phyloP scores from a whole-genome alignment of 2,329 filamentous ascomycete species.

The Stemphylium vesicarium region DNA sequence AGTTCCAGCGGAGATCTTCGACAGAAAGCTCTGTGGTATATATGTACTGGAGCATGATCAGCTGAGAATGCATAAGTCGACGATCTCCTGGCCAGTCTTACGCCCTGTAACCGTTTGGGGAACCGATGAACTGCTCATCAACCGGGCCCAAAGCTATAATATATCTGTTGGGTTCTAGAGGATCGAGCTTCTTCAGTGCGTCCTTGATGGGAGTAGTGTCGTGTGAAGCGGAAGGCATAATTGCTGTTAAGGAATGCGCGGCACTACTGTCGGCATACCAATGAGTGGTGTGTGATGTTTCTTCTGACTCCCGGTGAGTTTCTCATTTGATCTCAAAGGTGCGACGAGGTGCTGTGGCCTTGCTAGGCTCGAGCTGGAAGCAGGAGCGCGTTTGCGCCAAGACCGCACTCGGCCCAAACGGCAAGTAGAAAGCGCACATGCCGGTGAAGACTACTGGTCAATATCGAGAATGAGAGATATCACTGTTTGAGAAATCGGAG shows the following conservation, averaged over 20 bases:
- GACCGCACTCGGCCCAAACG: conserved; percentile 2
- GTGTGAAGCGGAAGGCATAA: conserved; percentile 8
- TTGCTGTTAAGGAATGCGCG: neutral
- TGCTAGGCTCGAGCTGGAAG: conserved; percentile 1
- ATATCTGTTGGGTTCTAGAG: conserved; percentile 29
- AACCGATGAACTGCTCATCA: conserved; percentile 32
- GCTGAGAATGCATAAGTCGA: neutral
- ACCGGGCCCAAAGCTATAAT: conserved; percentile 34
- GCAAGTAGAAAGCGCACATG: neutral
- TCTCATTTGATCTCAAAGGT: neutral
- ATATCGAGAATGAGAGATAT: neutral
- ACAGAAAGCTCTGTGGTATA: conserved; percentile 24
- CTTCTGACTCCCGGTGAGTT: too few species aligned
- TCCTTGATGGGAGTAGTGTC: conserved; percentile 4
- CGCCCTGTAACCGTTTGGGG: conserved; percentile 37
- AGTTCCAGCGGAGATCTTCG: conserved; percentile 3
- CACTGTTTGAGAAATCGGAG: neutral
- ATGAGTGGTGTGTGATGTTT: neutral
- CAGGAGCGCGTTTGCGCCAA: conserved; percentile 22
- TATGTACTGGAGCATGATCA: conserved; percentile 22
- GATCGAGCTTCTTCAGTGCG: conserved; percentile 22
- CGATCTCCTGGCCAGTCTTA: conserved; percentile 6
- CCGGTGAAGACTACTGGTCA: neutral
- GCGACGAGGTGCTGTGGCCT: neutral
- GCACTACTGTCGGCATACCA: neutral